phyloP scores from a whole-genome alignment of 2,329 filamentous ascomycete species.

The Cytospora mali region DNA sequence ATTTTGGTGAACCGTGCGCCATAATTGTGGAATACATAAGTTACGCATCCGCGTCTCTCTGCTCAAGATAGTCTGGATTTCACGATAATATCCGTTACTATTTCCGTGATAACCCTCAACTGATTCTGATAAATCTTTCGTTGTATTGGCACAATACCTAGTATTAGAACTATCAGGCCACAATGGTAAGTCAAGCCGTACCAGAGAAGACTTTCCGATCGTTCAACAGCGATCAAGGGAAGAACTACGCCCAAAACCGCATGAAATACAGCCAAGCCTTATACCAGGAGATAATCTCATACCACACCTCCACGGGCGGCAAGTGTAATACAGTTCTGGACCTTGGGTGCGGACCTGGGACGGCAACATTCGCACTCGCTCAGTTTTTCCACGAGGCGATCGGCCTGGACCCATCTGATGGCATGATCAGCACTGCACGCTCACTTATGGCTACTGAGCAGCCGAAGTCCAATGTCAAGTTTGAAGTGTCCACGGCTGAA shows the following conservation, averaged over 20 bases:
- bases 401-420: conserved; percentile 54
- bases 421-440: conserved; percentile 55
- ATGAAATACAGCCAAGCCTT: conserved; percentile 47
- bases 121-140: background rate
- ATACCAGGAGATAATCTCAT: conserved; percentile 49
- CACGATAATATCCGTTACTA: background rate
- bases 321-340: conserved; percentile 49
- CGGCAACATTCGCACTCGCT: conserved; percentile 48
- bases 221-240: conserved; percentile 47
- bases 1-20: too few relatives aligned
- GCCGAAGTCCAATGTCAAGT: conserved; percentile 32
- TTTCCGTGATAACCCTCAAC: background rate
- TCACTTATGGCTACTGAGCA: conserved; percentile 39
- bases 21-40: too few relatives aligned
- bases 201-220: conserved; percentile 48
- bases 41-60: background rate
- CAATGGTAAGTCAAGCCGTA: conserved; percentile 14
- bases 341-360: conserved; percentile 60
- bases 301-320: conserved; percentile 51
- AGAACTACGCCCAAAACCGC: conserved; percentile 47
- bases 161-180: background rate
- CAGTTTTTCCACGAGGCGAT: conserved; percentile 48
- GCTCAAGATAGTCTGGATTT: background rate
- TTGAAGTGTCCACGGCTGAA: conserved; percentile 48
- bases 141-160: background rate